Conservation (phyloP, 768 basidiomycete species). For the Russula ochroleuca region DNA sequence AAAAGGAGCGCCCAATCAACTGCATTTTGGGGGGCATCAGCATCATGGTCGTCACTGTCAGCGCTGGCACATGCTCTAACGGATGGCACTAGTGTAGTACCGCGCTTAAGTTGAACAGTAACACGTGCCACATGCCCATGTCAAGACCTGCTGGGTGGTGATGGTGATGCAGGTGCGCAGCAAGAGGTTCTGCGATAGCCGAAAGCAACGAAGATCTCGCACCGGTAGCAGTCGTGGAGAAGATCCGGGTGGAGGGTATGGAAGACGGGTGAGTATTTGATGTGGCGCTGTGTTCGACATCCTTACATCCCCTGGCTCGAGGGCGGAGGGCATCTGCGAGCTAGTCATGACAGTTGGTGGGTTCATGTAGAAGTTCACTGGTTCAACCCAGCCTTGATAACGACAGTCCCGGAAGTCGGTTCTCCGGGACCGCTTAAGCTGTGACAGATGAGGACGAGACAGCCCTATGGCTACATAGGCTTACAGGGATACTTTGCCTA, state of each 20-base stretch:
- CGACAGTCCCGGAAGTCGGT: conserved; percentile 1
- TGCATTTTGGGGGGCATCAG: neutral
- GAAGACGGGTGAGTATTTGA: neutral
- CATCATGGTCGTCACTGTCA: neutral
- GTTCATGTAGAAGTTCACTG: no score
- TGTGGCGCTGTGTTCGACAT: neutral
- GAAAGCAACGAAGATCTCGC: conserved; percentile 3
- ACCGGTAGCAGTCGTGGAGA: neutral
- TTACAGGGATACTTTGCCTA: neutral
- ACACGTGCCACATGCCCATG: conserved; percentile 11
- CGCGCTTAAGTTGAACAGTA: neutral
- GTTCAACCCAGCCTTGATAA: neutral
- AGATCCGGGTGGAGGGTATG: neutral
- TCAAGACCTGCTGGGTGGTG: conserved; percentile 1
- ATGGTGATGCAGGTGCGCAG: neutral
- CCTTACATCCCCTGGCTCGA: conserved; percentile 6
- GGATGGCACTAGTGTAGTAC: neutral
- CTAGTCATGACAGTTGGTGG: neutral
- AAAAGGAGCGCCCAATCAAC: conserved; percentile 5
- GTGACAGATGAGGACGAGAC: conserved; percentile 24
- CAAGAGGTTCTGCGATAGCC: neutral
- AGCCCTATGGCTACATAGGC: conserved; percentile 23
- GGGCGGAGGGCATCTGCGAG: conserved; percentile 4
- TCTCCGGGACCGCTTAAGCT: neutral
- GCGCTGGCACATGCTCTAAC: neutral